A percentile compares a stretch with the other conserved stretches of the same genome.
These are phyloP conservation scores for Clavaria fumosa DNA, from an alignment of 768 basidiomycete genomes.

Conservation along the genomic window DNA sequence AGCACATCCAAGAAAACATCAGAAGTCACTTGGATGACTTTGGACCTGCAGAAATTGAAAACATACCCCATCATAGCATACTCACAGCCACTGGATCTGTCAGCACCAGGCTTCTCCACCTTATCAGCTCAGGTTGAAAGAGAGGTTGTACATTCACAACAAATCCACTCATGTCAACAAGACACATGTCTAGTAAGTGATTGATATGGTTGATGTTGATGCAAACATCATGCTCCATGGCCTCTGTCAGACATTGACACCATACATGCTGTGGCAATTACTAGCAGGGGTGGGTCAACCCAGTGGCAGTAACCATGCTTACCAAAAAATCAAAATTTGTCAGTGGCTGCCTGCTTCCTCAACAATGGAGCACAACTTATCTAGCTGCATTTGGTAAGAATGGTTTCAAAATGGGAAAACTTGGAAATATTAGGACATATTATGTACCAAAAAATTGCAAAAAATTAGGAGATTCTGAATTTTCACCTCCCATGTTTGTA, in stretches of 20 bases:
- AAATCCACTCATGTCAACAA: constrained; percentile 19
- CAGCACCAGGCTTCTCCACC: constrained; percentile 6
- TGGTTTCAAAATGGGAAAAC: no score
- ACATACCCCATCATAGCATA: constrained; percentile 16
- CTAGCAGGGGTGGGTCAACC: no score
- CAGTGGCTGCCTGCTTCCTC: no score
- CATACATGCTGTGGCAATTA: no score
- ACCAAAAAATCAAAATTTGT: no score
- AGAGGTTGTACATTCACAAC: constrained; percentile 14
- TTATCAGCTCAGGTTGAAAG: constrained; percentile 9
- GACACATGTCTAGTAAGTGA: constrained; percentile 13
- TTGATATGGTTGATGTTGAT: constrained; percentile 11
- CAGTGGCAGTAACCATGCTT: no score
- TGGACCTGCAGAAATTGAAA: constrained; percentile 6
- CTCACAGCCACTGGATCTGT: constrained; percentile 20
- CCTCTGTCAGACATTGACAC: constrained; percentile 10
- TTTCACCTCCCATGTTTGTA: no score
- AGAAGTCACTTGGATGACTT: constrained; percentile 17
- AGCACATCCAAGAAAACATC: constrained; percentile 20
- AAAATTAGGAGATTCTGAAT: no score
- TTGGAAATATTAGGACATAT: no score
- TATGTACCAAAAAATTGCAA: no score
- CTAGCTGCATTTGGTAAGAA: no score
- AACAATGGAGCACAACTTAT: no score
- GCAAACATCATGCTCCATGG: constrained; percentile 23